Base-by-base conservation (phyloP, 1,284 basidiomycete species). In the Bondarzewia mesenterica region DNA sequence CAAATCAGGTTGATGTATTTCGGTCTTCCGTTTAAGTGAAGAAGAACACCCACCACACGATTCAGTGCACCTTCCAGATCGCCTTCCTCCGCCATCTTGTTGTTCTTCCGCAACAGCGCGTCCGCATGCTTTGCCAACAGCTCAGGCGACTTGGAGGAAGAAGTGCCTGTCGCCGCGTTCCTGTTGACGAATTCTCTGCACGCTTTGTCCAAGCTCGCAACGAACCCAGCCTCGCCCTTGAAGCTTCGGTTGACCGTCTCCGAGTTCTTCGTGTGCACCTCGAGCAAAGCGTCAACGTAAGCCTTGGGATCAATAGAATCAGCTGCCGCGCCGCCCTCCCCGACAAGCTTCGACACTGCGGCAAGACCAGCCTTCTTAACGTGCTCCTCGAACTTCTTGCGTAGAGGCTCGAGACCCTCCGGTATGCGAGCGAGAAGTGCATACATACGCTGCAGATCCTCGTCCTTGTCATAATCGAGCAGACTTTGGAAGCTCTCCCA, bases 131-230 rank as follows among this genome's bases (percentile, higher is more conserved):
- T 93, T 26, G 95, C 94, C 43, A 99, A 78, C 47, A 99, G 71
- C 63, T 99, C 96, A 3, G 96, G 95, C 2, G 90, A 94, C 66
- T 89, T 93, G n/a, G 86, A 86, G 0, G 85, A 82, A 2, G 86
- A 85, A 2, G 75, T 71, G 2, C 87, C 87, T 15, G 90, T 93
- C 4, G 92, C 94, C 50, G 87, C 83, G 65, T 99, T 99, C 43
- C 84, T 77, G 66, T 99, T 99, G 64, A 95, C 90, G 63, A 95
- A 98, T 63, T 95, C 93, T 61, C 93, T 77, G 69, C 95, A 98
- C 8, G 96, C 96, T 75, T 93, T 82, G 69, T 99, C 96, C 40
- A 99, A 76, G 61, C 89, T 89, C 0, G 93, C 94, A 37, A 93
- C 89, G 66, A 99, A 99, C 1, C 93, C 93, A 32, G 93, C 86